These are phyloP conservation scores for Sutorius australiensis DNA, from an alignment of 768 basidiomycete species.

Conservation along the genomic window DNA sequence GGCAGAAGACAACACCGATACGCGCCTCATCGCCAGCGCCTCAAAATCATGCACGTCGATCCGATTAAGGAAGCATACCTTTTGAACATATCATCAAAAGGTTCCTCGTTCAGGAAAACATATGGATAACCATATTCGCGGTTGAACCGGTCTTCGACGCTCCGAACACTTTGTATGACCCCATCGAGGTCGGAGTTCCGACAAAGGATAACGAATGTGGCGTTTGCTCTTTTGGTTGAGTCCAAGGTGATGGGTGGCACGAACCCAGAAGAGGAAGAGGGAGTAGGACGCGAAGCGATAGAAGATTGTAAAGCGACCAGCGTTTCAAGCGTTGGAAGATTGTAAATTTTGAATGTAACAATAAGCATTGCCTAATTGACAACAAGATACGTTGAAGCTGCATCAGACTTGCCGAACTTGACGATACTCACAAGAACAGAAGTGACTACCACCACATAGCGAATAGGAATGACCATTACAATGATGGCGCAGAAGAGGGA, in stretches of 20 bases:
- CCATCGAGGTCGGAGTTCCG: slow-evolving; percentile 46
- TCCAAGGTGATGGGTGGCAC: not conserved
- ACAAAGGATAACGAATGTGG: slow-evolving; percentile 56
- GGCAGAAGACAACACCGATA: slow-evolving; percentile 38
- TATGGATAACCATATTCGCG: slow-evolving; percentile 54
- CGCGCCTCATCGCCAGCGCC: slow-evolving; percentile 24
- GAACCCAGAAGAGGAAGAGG: not conserved
- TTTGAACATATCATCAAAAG: slow-evolving; percentile 52
- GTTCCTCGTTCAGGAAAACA: slow-evolving; percentile 63
- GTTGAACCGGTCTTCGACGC: slow-evolving; percentile 61
- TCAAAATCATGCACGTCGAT: slow-evolving; percentile 6
- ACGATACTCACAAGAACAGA: slow-evolving; percentile 20
- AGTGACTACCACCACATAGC: slow-evolving; percentile 16
- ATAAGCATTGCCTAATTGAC: slow-evolving; percentile 15
- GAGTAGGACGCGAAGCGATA: not conserved
- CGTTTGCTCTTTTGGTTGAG: slow-evolving; percentile 42
- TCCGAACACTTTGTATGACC: slow-evolving; percentile 46
- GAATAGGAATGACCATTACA: slow-evolving; percentile 19
- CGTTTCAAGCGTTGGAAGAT: not conserved
- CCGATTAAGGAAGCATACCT: slow-evolving; percentile 21
- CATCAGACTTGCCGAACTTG: too few species aligned
- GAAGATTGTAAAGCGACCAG: not conserved
- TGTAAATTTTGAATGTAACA: slow-evolving; percentile 3
- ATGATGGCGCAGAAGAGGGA: not conserved
- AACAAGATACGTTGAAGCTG: not conserved